Percentiles rank a stretch among this genome's conserved stretches.
Conservation (phyloP, 768 basidiomycete genomes). For the Mycena chlorophos region DNA sequence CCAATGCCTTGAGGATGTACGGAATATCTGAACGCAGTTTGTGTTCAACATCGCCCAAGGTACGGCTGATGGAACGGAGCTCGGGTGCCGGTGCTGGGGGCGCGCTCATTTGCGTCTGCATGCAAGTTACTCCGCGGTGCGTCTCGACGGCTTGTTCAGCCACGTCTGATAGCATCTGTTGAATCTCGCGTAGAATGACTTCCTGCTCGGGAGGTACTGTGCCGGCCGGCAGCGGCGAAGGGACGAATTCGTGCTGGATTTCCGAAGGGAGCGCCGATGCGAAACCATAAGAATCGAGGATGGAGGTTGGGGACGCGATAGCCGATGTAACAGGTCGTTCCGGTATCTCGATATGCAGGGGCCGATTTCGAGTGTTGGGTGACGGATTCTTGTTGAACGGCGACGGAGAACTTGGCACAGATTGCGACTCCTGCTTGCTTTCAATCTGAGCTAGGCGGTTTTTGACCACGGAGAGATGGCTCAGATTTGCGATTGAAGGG, state of each 20-base stretch:
- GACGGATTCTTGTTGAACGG: conserved; percentile 2
- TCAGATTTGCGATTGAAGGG: conserved; percentile 64
- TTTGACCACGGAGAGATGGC: conserved; percentile 61
- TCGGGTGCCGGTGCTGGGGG: conserved; percentile 7
- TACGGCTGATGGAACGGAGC: conserved; percentile 27
- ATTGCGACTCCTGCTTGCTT: conserved; percentile 27
- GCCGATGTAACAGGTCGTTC: not conserved
- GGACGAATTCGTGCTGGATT: not conserved
- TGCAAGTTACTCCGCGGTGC: conserved; percentile 26
- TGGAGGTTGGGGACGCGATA: conserved; percentile 23
- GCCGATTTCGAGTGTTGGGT: conserved; percentile 1
- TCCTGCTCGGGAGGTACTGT: conserved; percentile 18
- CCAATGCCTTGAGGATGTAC: conserved; percentile 34
- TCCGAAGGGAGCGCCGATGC: not conserved
- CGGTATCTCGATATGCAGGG: conserved; percentile 10
- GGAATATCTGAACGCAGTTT: conserved; percentile 42
- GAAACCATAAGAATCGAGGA: conserved; percentile 28
- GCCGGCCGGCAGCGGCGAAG: not conserved
- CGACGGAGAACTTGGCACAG: conserved; percentile 15
- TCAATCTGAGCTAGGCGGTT: conserved; percentile 67
- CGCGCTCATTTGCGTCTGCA: conserved; percentile 30
- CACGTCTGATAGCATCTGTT: conserved; percentile 33
- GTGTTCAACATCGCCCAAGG: conserved; percentile 40
- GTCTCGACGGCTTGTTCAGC: conserved; percentile 30
- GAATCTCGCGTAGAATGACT: conserved; percentile 30